A percentile compares a stretch with the other conserved stretches of the same genome.
Conservation (phyloP, 1,284 basidiomycete species). For the Ustilago hordei region DNA sequence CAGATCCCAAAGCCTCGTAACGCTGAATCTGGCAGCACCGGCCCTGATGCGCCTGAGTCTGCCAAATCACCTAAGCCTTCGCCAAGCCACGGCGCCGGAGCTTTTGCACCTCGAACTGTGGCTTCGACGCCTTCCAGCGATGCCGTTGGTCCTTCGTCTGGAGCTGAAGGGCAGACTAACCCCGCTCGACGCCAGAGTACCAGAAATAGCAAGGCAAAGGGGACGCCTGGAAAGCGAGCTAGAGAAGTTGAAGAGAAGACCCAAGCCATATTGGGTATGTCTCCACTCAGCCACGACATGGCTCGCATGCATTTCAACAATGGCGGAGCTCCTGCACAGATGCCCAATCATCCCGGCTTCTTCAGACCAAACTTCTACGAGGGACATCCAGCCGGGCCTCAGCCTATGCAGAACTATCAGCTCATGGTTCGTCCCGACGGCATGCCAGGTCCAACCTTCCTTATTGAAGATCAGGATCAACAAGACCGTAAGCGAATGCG, state of each 20-base stretch:
- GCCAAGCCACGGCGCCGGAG: neutral
- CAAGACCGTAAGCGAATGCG: conserved; percentile 36
- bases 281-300: conserved; percentile 43
- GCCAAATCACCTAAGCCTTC: conserved; percentile 6
- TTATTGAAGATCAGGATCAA: conserved; percentile 15
- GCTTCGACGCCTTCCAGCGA: neutral
- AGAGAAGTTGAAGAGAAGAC: conserved; percentile 21
- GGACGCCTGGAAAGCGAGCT: conserved; percentile 31
- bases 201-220: conserved; percentile 19
- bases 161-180: neutral
- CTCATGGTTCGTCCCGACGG: conserved; percentile 6
- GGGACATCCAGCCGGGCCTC: conserved; percentile 3
- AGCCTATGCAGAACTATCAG: conserved; percentile 13
- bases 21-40: conserved; percentile 1
- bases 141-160: neutral
- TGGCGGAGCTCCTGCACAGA: neutral
- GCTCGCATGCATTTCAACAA: conserved; percentile 41
- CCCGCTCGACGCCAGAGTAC: conserved; percentile 21
- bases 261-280: conserved; percentile 25
- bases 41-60: conserved; percentile 1
- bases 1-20: conserved; percentile 74
- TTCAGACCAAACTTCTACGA: conserved; percentile 24
- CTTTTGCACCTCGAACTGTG: conserved; percentile 9
- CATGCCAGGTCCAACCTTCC: neutral
- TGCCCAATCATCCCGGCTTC: conserved; percentile 16